Evolutionary conservation across 305 asterid genomes (phyloP).

Genomic region (Fraxinus greggii): DNA sequence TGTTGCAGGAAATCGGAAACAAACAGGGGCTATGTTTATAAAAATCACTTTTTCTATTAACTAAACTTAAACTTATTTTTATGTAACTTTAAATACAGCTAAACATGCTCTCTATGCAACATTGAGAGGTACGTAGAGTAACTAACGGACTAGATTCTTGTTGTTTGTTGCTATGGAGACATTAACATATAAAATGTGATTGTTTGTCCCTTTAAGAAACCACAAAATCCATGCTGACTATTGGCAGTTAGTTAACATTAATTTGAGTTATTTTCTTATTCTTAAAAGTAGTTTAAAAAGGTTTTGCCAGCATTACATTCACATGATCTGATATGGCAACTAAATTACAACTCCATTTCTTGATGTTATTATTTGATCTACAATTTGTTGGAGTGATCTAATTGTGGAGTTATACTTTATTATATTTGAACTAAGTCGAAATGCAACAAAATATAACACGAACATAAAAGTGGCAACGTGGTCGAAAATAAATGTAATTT

Average conservation of each 20-base stretch:
- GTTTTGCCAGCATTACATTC: conserved; percentile 28
- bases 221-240: neutral
- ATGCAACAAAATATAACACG: neutral
- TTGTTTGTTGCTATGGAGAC: conserved; percentile 2
- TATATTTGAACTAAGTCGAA: neutral
- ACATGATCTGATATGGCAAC: conserved; percentile 29
- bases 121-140: neutral
- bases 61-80: no score
- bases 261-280: neutral
- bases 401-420: no score
- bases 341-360: conserved; percentile 16
- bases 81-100: neutral
- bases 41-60: neutral
- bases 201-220: neutral
- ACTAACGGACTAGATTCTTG: neutral
- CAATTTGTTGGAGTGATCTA: neutral
- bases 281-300: neutral
- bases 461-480: neutral
- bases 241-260: neutral
- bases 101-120: neutral
- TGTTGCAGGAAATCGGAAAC: no score
- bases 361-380: neutral
- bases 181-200: neutral
- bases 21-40: no score
- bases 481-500: neutral